Evolutionary conservation across 163 green algal species (phyloP).

Genomic region (Scenedesmus sp.): DNA sequence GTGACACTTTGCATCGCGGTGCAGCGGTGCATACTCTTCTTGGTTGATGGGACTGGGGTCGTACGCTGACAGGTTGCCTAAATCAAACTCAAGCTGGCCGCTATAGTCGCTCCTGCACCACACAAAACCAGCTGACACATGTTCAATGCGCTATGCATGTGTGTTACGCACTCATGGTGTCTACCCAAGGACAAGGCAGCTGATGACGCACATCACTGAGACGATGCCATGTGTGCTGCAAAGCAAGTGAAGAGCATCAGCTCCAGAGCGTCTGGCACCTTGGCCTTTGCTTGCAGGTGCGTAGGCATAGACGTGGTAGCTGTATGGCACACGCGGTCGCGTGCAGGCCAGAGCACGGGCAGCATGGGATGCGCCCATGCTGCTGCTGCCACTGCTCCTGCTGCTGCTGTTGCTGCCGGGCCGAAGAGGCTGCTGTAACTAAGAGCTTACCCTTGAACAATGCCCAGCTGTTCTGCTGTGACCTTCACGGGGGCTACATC

Average conservation of each 20-base stretch:
- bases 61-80: conserved; percentile 89
- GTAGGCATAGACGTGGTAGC: background rate
- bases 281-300: background rate
- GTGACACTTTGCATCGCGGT: conserved; percentile 50
- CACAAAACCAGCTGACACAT: background rate
- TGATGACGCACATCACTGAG: background rate
- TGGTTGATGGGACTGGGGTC: conserved; percentile 82
- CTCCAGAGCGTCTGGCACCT: background rate
- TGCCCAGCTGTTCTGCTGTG: conserved; percentile 81
- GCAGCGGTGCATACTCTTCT: conserved; percentile 17
- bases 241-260: background rate
- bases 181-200: too few species aligned
- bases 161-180: background rate
- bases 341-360: background rate
- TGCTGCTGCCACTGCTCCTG: background rate
- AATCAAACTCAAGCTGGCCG: conserved; percentile 85
- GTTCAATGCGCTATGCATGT: too few species aligned
- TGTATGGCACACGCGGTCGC: background rate
- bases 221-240: background rate
- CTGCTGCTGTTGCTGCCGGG: background rate
- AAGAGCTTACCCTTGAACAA: conserved; percentile 65
- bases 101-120: conserved; percentile 73
- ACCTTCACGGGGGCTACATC: conserved; percentile 66
- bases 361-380: background rate
- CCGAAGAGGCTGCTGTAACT: background rate